Base-by-base conservation (phyloP, 441 rosid genomes). In the Populus hybrid region DNA sequence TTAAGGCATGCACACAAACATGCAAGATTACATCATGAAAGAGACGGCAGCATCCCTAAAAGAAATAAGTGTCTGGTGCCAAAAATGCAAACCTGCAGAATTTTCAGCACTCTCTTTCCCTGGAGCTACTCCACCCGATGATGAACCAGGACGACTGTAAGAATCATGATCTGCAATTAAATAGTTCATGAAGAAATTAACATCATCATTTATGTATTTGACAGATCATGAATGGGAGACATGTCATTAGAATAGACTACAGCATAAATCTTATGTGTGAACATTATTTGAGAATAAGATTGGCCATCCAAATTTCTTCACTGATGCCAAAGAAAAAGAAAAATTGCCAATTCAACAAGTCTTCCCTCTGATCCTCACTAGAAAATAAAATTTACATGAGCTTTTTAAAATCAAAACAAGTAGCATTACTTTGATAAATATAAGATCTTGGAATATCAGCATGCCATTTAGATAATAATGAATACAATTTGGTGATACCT, bases 61-160 rank as follows among this genome's bases (percentile, higher is more conserved):
- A 16, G 57, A 35, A 57, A 46, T 14, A 8, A 71, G 46, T 66
- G 75, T 50, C 34, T 59, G 69, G 67, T 72, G 72, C 77, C 70
- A 67, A 53, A 53, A 38, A 70, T 68, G 86, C 88, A 83, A 77
- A 91, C 95, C 93, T 66, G 70, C 50, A 88, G 80, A 84, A 80
- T 83, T 84, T 67, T 78, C 88, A 50, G 67, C 74, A 40, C 81
- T 83, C 74, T 89, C 97, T 79, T 88, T 87, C 50, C 42, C 77
- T 12, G 85, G 74, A 34, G 83, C 81, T 67, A 77, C 78, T 83
- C 81, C 82, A 79, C 86, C 87, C 78, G 92, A 87, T 26, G 97
- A 88, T 71, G 97, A 90, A 78, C 78, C 85, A 67, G 93, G 92
- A 73, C 84, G 87, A 74, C 87, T 81, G 65, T 77, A 84, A 83